Base-by-base conservation (phyloP, 768 basidiomycete species). In the Tricholomella constricta region DNA sequence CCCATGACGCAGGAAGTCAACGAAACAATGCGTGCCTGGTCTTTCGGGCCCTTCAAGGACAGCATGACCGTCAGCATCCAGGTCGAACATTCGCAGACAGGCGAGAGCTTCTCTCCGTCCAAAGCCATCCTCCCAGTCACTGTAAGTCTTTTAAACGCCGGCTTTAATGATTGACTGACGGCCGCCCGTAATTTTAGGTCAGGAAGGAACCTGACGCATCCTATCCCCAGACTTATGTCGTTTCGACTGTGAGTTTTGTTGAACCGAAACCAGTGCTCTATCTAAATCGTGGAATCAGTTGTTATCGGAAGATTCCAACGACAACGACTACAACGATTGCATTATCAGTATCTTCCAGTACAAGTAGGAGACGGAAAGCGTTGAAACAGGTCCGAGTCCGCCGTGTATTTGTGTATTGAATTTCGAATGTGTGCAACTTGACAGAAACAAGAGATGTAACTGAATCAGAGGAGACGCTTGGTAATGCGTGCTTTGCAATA, bases 281-380 rank as follows among this genome's bases (percentile, higher is more conserved):
- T 42, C 41, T 52, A 23, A 27, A 6, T 32, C n/a, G n/a, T 23
- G n/a, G 2, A 29, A 20, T 11, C 20, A 53, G 56, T 32, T 53
- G 22, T 47, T 57, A 31, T 57, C 52, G 14, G 56, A 57, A 29
- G 52, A 57, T 25, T 0, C 8, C 31, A 26, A 32, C n/a, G 55
- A 59, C 19, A 31, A 53, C 17, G 51, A 59, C 43, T 52, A 45
- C 54, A 55, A 43, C 22, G 51, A 56, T 37, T 49, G 54, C 51
- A 47, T 51, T 37, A 3, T 58, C 48, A 54, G 25, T 20, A 38
- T 58, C 48, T 26, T 51, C 40, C 45, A 58, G 45, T 54, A 50
- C 52, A 36, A 51, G 48, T 58, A 48, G 12, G 19, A 10, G 14
- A 34, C 20, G 20, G 20, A 40, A 6, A 2, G n/a, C n/a, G n/a